phyloP scores from a whole-genome alignment of 106 monocot species.

The Dendrobium huoshanense region DNA sequence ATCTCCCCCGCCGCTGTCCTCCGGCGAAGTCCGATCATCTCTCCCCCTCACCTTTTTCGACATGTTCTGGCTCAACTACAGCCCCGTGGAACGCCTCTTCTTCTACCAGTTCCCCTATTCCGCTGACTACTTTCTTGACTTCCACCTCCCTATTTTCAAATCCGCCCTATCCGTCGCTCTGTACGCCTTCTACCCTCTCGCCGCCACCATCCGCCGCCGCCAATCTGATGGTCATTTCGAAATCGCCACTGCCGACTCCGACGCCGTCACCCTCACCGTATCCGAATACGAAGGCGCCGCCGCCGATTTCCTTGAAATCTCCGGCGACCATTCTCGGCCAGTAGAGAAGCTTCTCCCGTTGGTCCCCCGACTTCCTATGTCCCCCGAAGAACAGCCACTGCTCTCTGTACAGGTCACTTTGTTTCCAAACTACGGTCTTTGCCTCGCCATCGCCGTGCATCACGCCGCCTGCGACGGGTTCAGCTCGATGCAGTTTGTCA shows the following conservation, averaged over 20 bases:
- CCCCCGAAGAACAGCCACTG: background rate
- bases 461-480: slow-evolving; percentile 10
- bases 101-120: slow-evolving; percentile 12
- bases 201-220: slow-evolving; percentile 1
- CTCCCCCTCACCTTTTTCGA: slow-evolving; percentile 17
- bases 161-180: slow-evolving; percentile 2
- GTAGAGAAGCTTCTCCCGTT: background rate
- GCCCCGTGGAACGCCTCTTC: slow-evolving; percentile 14
- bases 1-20: background rate
- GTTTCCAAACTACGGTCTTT: background rate
- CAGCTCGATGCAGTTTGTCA: slow-evolving; percentile 9
- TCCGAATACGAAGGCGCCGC: background rate
- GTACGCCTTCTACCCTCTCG: slow-evolving; percentile 12
- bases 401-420: slow-evolving; percentile 9
- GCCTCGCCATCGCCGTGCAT: background rate
- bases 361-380: background rate
- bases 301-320: slow-evolving; percentile 3
- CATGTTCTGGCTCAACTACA: background rate
- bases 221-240: slow-evolving; percentile 4
- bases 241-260: slow-evolving; percentile 14
- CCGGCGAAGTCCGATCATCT: background rate
- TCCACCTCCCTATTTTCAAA: slow-evolving; percentile 10
- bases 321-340: slow-evolving; percentile 1
- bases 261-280: slow-evolving; percentile 20
- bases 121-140: slow-evolving; percentile 1